phyloP scores from a whole-genome alignment of 2,329 filamentous ascomycete species.

The Byssothecium circinans region DNA sequence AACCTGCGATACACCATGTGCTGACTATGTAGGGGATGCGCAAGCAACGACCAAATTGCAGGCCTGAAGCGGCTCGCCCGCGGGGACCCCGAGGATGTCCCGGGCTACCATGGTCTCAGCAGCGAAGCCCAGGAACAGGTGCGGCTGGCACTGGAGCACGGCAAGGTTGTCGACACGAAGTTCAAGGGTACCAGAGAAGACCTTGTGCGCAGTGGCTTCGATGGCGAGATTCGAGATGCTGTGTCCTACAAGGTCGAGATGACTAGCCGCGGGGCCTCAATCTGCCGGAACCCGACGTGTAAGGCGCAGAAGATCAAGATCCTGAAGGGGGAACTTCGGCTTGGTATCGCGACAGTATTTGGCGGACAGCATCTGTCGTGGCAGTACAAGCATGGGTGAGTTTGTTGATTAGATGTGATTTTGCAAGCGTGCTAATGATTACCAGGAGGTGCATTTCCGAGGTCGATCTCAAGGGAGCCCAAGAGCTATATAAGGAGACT shows the following conservation, averaged over 20 bases:
- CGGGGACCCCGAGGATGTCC: slow-evolving; percentile 64
- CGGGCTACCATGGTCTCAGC: slow-evolving; percentile 60
- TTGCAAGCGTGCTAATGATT: not conserved
- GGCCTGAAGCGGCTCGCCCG: slow-evolving; percentile 62
- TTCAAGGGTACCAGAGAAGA: slow-evolving; percentile 2
- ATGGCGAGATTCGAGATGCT: slow-evolving; percentile 17
- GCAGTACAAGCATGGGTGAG: slow-evolving; percentile 83
- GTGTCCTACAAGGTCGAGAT: slow-evolving; percentile 22
- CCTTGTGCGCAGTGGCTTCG: too few species aligned
- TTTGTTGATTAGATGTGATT: slow-evolving; percentile 23
- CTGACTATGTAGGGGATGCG: slow-evolving; percentile 68
- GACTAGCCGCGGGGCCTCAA: slow-evolving; percentile 49
- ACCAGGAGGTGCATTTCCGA: slow-evolving; percentile 83
- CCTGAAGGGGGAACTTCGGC: slow-evolving; percentile 74
- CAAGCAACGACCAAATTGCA: slow-evolving; percentile 71
- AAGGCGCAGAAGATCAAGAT: slow-evolving; percentile 70
- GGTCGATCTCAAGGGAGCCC: slow-evolving; percentile 64
- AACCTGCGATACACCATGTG: not conserved
- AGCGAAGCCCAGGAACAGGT: slow-evolving; percentile 72
- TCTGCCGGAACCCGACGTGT: slow-evolving; percentile 72
- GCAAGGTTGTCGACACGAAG: slow-evolving; percentile 66
- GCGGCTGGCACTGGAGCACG: slow-evolving; percentile 67
- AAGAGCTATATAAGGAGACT: slow-evolving; percentile 56
- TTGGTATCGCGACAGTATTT: slow-evolving; percentile 56
- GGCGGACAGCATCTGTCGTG: slow-evolving; percentile 58